Evolutionary conservation across 768 basidiomycete species (phyloP).

Genomic region (Leccinum longicurvipes): DNA sequence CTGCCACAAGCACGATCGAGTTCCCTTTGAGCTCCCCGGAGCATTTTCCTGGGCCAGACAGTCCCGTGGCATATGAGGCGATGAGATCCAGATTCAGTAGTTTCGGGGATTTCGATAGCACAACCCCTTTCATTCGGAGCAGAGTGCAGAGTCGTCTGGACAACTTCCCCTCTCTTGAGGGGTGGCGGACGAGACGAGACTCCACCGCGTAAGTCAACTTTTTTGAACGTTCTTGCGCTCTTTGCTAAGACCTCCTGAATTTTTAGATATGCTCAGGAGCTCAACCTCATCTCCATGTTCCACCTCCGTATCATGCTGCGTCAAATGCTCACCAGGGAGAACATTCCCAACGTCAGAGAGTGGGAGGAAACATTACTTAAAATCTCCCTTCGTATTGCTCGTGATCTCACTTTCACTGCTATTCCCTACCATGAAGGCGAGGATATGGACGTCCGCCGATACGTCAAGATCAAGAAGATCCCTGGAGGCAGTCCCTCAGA

Average conservation of each 20-base stretch:
- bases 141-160: slow-evolving; percentile 79
- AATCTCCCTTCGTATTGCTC: slow-evolving; percentile 82
- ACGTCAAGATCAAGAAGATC: slow-evolving; percentile 98
- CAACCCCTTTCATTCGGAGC: slow-evolving; percentile 81
- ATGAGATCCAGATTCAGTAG: slow-evolving; percentile 66
- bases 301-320: slow-evolving; percentile 89
- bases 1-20: slow-evolving; percentile 66
- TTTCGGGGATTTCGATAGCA: slow-evolving; percentile 66
- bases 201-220: slow-evolving; percentile 74
- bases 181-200: slow-evolving; percentile 85
- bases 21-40: slow-evolving; percentile 82
- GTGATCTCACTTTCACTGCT: slow-evolving; percentile 76
- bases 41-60: slow-evolving; percentile 46
- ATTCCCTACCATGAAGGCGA: slow-evolving; percentile 75
- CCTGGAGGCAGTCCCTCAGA: slow-evolving; percentile 90
- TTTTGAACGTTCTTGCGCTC: neutral
- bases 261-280: slow-evolving; percentile 72
- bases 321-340: slow-evolving; percentile 82
- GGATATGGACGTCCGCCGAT: slow-evolving; percentile 91
- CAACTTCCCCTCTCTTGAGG: slow-evolving; percentile 51
- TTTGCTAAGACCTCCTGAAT: neutral
- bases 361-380: slow-evolving; percentile 87
- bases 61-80: slow-evolving; percentile 47
- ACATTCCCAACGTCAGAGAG: slow-evolving; percentile 75
- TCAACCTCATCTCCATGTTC: slow-evolving; percentile 82